Conservation (phyloP, 805 yeast species). For the Yamadazyma sp. region DNA sequence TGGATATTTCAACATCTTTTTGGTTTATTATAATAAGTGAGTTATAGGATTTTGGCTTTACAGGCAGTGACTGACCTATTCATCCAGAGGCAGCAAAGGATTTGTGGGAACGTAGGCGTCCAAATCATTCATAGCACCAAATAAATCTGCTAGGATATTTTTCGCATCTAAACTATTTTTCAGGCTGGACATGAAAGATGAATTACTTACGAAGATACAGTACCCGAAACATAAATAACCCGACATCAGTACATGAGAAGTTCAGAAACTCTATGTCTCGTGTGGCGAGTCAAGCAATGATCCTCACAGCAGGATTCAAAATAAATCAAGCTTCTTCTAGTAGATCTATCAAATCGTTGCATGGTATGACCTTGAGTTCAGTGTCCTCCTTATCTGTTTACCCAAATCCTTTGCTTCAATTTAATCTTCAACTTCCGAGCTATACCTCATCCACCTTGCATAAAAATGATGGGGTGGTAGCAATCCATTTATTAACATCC, state of each 20-base stretch:
- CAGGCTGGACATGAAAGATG: conserved; percentile 2
- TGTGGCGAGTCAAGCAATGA: conserved; percentile 44
- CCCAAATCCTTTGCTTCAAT: conserved; percentile 78
- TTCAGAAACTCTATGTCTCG: conserved; percentile 38
- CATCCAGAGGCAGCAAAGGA: no score
- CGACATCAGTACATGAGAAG: conserved; percentile 3
- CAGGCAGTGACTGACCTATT: no score
- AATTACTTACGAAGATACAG: conserved; percentile 4
- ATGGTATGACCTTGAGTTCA: conserved; percentile 85
- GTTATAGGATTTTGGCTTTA: no score
- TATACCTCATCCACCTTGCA: conserved; percentile 70
- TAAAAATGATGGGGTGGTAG: conserved; percentile 51
- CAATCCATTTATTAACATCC: conserved; percentile 76
- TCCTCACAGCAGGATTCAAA: conserved; percentile 35
- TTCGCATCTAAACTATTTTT: neutral
- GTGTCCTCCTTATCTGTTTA: conserved; percentile 76
- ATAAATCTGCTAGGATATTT: no score
- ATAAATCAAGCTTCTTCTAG: neutral
- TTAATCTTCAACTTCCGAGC: conserved; percentile 85
- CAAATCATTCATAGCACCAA: no score
- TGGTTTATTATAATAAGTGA: no score
- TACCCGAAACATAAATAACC: neutral
- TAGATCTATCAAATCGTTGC: conserved; percentile 26
- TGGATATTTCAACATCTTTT: no score
- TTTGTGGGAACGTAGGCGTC: no score